A percentile compares a stretch with the other conserved stretches of the same genome.
Conservation (phyloP, 2,329 filamentous ascomycete genomes). For the Scedosporium apiospermum region DNA sequence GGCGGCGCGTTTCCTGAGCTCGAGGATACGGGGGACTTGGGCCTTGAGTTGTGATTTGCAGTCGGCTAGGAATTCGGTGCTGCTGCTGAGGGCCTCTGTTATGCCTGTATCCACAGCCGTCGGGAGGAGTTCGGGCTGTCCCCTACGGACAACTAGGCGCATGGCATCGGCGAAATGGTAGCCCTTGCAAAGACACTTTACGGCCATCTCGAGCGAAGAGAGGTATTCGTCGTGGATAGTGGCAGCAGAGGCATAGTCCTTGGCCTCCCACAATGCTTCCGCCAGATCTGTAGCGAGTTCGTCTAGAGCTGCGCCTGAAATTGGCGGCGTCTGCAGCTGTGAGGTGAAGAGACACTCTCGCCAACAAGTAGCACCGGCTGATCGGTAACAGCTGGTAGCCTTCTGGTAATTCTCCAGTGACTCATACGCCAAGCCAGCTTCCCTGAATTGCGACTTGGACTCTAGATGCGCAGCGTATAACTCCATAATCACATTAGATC, state of each 20-base stretch:
- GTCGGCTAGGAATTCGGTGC: conserved; percentile 86
- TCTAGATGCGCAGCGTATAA: conserved; percentile 75
- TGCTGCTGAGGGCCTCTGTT: conserved; percentile 68
- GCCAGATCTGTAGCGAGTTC: conserved; percentile 67
- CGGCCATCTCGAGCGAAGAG: conserved; percentile 57
- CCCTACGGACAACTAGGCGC: conserved; percentile 57
- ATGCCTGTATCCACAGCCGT: conserved; percentile 69
- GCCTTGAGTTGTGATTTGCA: conserved; percentile 77
- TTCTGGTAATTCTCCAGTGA: conserved; percentile 65
- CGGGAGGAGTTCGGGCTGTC: conserved; percentile 51
- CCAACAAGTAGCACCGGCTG: conserved; percentile 70
- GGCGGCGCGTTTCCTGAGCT: conserved; percentile 70
- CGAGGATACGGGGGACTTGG: conserved; percentile 76
- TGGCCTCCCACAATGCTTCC: conserved; percentile 71
- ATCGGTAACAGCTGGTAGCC: conserved; percentile 75
- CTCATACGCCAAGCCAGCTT: conserved; percentile 87
- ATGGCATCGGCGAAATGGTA: conserved; percentile 85
- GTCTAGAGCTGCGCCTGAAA: conserved; percentile 49
- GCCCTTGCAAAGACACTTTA: conserved; percentile 74
- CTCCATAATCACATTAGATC: conserved; percentile 58
- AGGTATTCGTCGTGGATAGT: conserved; percentile 77
- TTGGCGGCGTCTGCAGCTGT: conserved; percentile 51
- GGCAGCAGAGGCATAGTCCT: conserved; percentile 73
- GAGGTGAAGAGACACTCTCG: conserved; percentile 81
- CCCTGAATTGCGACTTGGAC: conserved; percentile 65